Percentiles rank a stretch among this genome's conserved stretches.
Conservation (phyloP, 148 eudicot genomes). For the Rhododendron williamsianum region DNA sequence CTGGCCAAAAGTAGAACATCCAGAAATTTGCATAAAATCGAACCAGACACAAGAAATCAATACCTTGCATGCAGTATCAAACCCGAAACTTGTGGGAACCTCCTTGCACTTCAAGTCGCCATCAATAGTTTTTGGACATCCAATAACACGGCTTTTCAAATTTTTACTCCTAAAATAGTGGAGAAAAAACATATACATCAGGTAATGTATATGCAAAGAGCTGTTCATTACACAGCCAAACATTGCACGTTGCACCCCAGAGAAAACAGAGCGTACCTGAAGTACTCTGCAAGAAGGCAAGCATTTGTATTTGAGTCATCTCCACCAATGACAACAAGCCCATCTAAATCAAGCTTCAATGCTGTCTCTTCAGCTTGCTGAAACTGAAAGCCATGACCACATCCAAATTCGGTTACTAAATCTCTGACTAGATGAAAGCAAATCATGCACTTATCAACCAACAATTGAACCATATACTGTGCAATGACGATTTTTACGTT, state of each 20-base stretch:
- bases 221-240: conserved; percentile 2
- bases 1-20: background rate
- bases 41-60: too few relatives aligned
- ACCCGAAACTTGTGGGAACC: conserved; percentile 92
- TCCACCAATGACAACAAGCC: conserved; percentile 95
- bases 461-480: background rate
- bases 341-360: conserved; percentile 83
- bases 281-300: conserved; percentile 93
- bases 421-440: background rate
- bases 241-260: too few relatives aligned
- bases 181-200: background rate
- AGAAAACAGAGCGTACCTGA: conserved; percentile 47
- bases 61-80: conserved; percentile 99
- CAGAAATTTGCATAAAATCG: too few relatives aligned
- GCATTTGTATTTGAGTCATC: conserved; percentile 99
- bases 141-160: conserved; percentile 80
- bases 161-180: conserved; percentile 60
- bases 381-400: conserved; percentile 44
- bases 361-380: conserved; percentile 95
- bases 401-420: background rate
- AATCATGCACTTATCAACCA: background rate
- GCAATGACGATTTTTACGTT: background rate
- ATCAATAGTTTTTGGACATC: conserved; percentile 98
- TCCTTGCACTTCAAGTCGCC: conserved; percentile 96
- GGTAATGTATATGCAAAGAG: background rate